Percentiles rank a stretch among this genome's conserved stretches.
Conservation (phyloP, 78 protist genomes). For the Dictyostelium capitatum region DNA sequence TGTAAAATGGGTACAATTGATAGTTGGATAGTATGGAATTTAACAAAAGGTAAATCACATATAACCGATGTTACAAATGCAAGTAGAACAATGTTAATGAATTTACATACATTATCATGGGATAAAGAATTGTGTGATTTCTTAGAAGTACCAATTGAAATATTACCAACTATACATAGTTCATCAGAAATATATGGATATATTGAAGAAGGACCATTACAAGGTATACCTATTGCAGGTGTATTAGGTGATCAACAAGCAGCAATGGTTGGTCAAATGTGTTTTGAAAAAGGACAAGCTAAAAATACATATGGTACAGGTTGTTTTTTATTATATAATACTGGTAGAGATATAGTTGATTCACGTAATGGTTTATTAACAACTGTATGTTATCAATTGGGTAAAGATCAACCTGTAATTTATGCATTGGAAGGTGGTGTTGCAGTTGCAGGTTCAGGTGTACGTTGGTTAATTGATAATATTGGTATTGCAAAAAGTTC, state of each 20-base stretch:
- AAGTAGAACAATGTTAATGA: constrained; percentile 97
- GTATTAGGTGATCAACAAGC: constrained; percentile 99
- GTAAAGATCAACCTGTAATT: constrained; percentile 6
- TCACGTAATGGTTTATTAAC: constrained; percentile 96
- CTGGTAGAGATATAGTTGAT: constrained; percentile 88
- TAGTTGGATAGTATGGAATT: constrained; percentile 95
- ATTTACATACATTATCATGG: constrained; percentile 94
- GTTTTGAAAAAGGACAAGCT: constrained; percentile 91
- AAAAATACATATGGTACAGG: constrained; percentile 99
- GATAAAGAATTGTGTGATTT: constrained; percentile 84
- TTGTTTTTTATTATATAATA: constrained; percentile 96
- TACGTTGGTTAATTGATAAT: constrained; percentile 92
- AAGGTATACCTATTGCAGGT: constrained; percentile 77
- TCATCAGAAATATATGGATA: constrained; percentile 86
- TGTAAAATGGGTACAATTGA: constrained; percentile 96
- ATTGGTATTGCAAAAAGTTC: constrained; percentile 61
- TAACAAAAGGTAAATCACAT: constrained; percentile 92
- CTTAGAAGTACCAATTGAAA: constrained; percentile 64
- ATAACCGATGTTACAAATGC: constrained; percentile 98
- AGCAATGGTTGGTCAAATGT: constrained; percentile 97
- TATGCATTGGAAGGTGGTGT: constrained; percentile 92
- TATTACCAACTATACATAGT: constrained; percentile 78
- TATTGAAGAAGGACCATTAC: constrained; percentile 13
- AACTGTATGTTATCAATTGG: constrained; percentile 95
- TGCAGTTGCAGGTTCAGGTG: constrained; percentile 93